phyloP scores from a whole-genome alignment of 2,329 filamentous ascomycete genomes.

The Emergomyces orientalis region DNA sequence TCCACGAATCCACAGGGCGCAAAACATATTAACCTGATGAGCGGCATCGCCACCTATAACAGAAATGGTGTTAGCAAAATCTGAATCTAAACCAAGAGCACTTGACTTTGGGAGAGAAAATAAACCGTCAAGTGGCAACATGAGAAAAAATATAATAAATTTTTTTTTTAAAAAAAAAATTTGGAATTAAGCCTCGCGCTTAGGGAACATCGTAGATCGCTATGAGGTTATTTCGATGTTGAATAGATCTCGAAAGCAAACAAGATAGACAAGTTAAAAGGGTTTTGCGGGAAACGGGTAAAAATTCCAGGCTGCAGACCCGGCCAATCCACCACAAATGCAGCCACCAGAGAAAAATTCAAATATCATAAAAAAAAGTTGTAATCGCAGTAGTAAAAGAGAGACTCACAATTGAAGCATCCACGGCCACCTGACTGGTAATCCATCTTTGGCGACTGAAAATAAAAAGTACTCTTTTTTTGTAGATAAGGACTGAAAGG shows the following conservation, averaged over 20 bases:
- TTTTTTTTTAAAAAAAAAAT: too few species aligned
- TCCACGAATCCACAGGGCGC: conserved; percentile 15
- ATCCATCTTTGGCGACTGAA: conserved; percentile 37
- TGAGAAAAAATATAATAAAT: neutral
- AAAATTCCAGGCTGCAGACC: neutral
- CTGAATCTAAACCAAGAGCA: neutral
- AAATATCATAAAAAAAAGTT: neutral
- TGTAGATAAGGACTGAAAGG: conserved; percentile 9
- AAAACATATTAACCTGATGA: conserved; percentile 57
- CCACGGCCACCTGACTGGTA: conserved; percentile 41
- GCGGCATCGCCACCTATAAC: conserved; percentile 58
- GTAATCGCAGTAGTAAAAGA: neutral
- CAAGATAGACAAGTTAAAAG: neutral
- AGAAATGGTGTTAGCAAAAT: conserved; percentile 11
- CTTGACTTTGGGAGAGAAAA: neutral
- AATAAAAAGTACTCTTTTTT: conserved; percentile 6
- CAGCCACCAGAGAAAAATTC: neutral
- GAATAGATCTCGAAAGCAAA: neutral
- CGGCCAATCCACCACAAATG: neutral
- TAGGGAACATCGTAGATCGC: neutral
- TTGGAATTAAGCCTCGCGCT: neutral
- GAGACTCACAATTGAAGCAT: conserved; percentile 51
- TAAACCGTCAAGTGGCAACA: neutral
- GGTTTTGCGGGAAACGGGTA: neutral
- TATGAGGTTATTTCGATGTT: neutral